Percentiles rank a stretch among this genome's conserved stretches.
Conservation (phyloP, 2,329 filamentous ascomycete genomes). For the Colletotrichum sp. region DNA sequence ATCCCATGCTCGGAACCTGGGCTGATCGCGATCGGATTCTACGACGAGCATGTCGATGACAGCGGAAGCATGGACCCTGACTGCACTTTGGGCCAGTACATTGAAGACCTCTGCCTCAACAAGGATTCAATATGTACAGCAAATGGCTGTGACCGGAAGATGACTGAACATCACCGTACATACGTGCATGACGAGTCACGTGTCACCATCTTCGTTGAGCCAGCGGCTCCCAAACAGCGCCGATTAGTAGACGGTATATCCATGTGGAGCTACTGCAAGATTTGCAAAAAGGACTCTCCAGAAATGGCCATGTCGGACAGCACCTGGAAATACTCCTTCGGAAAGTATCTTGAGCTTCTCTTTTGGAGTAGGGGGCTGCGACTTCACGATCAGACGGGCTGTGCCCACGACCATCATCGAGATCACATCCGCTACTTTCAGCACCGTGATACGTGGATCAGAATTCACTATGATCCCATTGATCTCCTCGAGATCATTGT, state of each 20-base stretch:
- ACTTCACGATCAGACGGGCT: slow-evolving; percentile 72
- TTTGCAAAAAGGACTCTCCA: slow-evolving; percentile 89
- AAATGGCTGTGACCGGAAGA: slow-evolving; percentile 85
- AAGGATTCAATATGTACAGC: slow-evolving; percentile 80
- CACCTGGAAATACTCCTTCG: slow-evolving; percentile 98
- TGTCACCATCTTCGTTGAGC: slow-evolving; percentile 87
- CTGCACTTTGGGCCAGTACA: slow-evolving; percentile 92
- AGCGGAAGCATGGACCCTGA: slow-evolving; percentile 77
- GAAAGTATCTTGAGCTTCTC: slow-evolving; percentile 95
- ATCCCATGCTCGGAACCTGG: slow-evolving; percentile 93
- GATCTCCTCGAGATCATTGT: slow-evolving; percentile 95
- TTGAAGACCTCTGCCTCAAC: slow-evolving; percentile 84
- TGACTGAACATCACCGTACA: slow-evolving; percentile 92
- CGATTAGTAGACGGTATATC: slow-evolving; percentile 72
- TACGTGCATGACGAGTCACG: slow-evolving; percentile 97
- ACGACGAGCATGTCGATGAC: slow-evolving; percentile 80
- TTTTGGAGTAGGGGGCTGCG: slow-evolving; percentile 92
- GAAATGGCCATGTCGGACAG: slow-evolving; percentile 90
- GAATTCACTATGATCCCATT: slow-evolving; percentile 92
- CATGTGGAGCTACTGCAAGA: slow-evolving; percentile 98
- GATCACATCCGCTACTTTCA: slow-evolving; percentile 95
- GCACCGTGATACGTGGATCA: slow-evolving; percentile 81
- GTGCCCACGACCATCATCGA: slow-evolving; percentile 89
- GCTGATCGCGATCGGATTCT: slow-evolving; percentile 89
- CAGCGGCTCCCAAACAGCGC: slow-evolving; percentile 47